Evolutionary conservation across 1,284 basidiomycete genomes (phyloP).

Genomic region (Fomitopsis betulina): DNA sequence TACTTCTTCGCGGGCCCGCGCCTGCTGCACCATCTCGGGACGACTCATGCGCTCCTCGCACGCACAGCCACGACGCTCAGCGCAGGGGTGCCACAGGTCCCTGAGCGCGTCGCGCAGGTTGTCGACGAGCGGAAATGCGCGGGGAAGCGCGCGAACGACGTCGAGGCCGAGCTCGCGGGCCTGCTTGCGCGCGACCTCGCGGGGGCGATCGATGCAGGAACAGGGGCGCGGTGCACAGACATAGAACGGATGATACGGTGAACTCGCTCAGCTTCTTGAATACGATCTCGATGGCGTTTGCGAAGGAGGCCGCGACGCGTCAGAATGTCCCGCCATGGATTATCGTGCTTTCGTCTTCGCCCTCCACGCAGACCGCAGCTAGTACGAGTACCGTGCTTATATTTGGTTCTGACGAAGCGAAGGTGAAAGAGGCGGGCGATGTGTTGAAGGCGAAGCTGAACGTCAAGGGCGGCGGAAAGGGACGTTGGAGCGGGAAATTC

Average conservation of each 20-base stretch:
- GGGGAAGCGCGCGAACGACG: constrained; percentile 57
- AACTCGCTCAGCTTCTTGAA: constrained; percentile 62
- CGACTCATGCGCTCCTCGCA: constrained; percentile 51
- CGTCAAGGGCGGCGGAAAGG: constrained; percentile 65
- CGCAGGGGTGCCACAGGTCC: constrained; percentile 58
- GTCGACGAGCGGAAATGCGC: constrained; percentile 62
- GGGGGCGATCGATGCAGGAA: constrained; percentile 19
- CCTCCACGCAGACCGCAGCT: constrained; percentile 44
- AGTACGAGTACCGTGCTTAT: constrained; percentile 56
- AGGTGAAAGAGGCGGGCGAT: constrained; percentile 59
- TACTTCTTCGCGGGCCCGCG: constrained; percentile 82
- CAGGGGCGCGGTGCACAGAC: constrained; percentile 39
- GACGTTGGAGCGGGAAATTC: constrained; percentile 68
- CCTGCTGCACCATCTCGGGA: constrained; percentile 55
- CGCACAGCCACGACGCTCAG: constrained; percentile 57
- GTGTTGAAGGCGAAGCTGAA: constrained; percentile 50
- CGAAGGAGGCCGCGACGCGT: constrained; percentile 25
- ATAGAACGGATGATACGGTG: constrained; percentile 56
- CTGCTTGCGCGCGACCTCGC: constrained; percentile 46
- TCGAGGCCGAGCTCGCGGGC: constrained; percentile 67
- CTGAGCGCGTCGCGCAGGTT: constrained; percentile 65
- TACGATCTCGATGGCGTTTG: constrained; percentile 47
- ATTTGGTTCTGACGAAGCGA: constrained; percentile 52
- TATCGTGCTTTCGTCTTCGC: constrained; percentile 58
- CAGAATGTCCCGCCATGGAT: constrained; percentile 35